Base-by-base conservation (phyloP, 148 eudicot genomes). In the Diospyros kaki region DNA sequence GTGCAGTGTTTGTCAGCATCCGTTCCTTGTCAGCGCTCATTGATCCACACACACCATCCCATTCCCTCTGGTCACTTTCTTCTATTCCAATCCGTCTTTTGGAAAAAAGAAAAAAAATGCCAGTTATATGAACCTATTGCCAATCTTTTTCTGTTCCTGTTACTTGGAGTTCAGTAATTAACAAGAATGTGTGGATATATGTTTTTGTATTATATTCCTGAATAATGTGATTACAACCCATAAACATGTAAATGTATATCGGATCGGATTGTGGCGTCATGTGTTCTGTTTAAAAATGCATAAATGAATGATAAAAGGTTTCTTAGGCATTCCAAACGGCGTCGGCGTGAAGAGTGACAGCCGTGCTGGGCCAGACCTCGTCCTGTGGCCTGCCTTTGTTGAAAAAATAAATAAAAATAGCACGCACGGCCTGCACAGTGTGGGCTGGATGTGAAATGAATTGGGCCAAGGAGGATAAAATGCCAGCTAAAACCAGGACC, bases 1-100 rank as follows among this genome's bases (percentile, higher is more conserved):
- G 78, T 93, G 97, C 86, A 89, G 93, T 71, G 91, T 93, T 28
- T 93, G 97, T 82, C 97, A 90, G 75, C 93, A 93, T 75, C 89
- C 95, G 8, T 93, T 93, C 87, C 86, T 90, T 63, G 90, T 93
- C 40, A 82, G 63, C 75, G 90, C 90, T 75, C 63, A 82, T 71
- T 86, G 83, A 85, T 73, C 44, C 9, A 51, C 60, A 5, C n/a
- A 4, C 56, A 6, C 2, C 48, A 40, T 65, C 9, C 2, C 52
- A 40, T 60, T 62, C 40, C 51, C 56, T 5, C 7, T 1, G 38
- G 14, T 42, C 51, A 41, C 3, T 38, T 41, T 70, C 45, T 70
- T 58, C 12, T 55, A 56, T 50, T 1, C 46, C 50, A 15, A 70
- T 41, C 3, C 44, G 0, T 14, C 40, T 38, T 28, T 28, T 28